A percentile compares a stretch with the other conserved stretches of the same genome.
Conservation (phyloP, 495 filamentous ascomycete genomes). For the Penicillium malachiteum region DNA sequence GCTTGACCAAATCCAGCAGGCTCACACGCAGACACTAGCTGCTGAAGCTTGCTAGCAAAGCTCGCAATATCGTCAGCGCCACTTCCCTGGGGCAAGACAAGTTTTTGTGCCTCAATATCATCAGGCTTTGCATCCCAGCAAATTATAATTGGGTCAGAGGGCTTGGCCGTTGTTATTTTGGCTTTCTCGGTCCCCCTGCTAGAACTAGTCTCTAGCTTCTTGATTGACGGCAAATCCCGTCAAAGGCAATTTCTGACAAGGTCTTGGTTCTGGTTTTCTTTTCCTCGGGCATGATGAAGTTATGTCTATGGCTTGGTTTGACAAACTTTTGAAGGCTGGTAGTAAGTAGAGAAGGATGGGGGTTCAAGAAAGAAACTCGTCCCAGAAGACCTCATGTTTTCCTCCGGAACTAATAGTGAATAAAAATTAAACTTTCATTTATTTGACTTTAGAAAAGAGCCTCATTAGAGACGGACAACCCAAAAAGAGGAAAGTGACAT, state of each 20-base stretch:
- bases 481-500: no score
- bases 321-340: background rate
- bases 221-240: background rate
- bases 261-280: background rate
- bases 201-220: background rate
- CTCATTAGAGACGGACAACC: no score
- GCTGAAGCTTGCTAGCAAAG: background rate
- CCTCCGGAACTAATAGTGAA: no score
- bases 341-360: background rate
- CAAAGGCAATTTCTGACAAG: background rate
- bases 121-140: background rate
- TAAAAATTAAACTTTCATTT: no score
- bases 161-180: background rate
- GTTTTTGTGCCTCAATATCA: background rate
- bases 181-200: background rate
- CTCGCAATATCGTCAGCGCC: background rate
- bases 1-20: constrained; percentile 50
- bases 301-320: no score
- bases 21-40: constrained; percentile 35
- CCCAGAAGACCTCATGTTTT: no score
- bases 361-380: background rate
- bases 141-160: background rate
- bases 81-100: background rate
- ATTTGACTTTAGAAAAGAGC: no score
- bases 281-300: constrained; percentile 1